phyloP scores from a whole-genome alignment of 192 early-diverging fungal species.

The Dissophora ornata region DNA sequence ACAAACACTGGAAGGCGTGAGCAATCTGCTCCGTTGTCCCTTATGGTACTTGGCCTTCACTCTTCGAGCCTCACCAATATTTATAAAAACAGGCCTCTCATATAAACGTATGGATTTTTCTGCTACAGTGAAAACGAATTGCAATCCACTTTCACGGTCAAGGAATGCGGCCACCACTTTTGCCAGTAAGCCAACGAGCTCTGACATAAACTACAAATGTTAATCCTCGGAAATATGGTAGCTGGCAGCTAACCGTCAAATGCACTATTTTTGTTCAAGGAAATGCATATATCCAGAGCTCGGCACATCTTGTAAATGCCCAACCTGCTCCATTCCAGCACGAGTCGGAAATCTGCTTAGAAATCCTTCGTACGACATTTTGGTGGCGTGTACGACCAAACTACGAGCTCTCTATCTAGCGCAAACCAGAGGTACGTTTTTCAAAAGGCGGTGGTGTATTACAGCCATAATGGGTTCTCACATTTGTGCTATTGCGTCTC shows the following conservation, averaged over 20 bases:
- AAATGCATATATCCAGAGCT: constrained; percentile 38
- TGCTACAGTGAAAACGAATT: constrained; percentile 20
- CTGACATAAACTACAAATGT: not conserved
- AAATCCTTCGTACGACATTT: constrained; percentile 44
- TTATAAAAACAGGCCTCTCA: too few species aligned
- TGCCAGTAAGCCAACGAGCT: constrained; percentile 42
- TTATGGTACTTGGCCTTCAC: constrained; percentile 28
- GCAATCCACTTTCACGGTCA: constrained; percentile 31
- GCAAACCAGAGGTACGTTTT: not conserved
- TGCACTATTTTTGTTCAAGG: too few species aligned
- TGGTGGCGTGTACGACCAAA: constrained; percentile 47
- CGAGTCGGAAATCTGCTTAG: constrained; percentile 44
- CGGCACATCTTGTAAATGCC: constrained; percentile 33
- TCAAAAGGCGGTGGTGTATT: not conserved
- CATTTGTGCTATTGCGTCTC: not conserved
- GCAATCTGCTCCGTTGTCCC: constrained; percentile 32
- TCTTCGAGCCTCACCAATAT: not conserved
- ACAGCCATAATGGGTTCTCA: too few species aligned
- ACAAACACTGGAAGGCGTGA: constrained; percentile 27
- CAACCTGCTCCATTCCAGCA: constrained; percentile 46
- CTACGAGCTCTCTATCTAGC: constrained; percentile 1
- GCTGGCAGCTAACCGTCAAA: too few species aligned
- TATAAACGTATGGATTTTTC: not conserved
- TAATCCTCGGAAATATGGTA: too few species aligned
- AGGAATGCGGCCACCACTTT: constrained; percentile 56